Evolutionary conservation across 2,329 filamentous ascomycete species (phyloP), one percentile per base, ranked within the genome.

Genomic region (Botrytis pseudocinerea): DNA sequence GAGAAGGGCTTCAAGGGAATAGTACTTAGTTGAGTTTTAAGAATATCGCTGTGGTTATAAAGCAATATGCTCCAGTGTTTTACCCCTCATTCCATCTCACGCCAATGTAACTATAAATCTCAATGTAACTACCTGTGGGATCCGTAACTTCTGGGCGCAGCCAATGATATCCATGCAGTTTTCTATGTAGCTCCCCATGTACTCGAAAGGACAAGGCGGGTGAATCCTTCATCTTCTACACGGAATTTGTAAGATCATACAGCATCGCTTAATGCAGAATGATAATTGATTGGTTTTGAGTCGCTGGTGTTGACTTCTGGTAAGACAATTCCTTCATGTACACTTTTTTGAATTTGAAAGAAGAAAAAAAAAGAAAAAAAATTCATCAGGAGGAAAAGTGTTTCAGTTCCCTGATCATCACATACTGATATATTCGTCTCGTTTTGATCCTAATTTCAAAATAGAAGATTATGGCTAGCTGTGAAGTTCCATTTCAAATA

Each of bases 1-100:
- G 6, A 18, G 44, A 9, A 8, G 16, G 1, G 14, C 2, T 16
- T 18, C 0, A 6, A 5, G 7, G n/a, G 16, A 18, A 8, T 28
- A 6, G 16, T 18, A 28, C 28, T 6, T 4, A 54, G 12, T 54
- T 54, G n/a, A 2, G 5, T n/a, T 28, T 54, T 14, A 0, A 18
- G n/a, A 6, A 57, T 0, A 57, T 28, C 4, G 14, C 14, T 18
- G n/a, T 16, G 48, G 12, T 16, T 54, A 54, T n/a, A 54, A 54
- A 54, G 25, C 5, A 54, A 54, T 16, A 54, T 54, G 16, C 25
- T 54, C 5, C 12, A n/a, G 48, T 32, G 6, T 0, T 46, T 46
- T 46, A 64, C n/a, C 40, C 40, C 61, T 32, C 40, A 32, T 25
- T n/a, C 20, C 40, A 57, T 1, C 51, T 57, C 6, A 38, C 8